Evolutionary conservation across 805 yeast species (phyloP).

Genomic region (Kodamaea neixiangensis): DNA sequence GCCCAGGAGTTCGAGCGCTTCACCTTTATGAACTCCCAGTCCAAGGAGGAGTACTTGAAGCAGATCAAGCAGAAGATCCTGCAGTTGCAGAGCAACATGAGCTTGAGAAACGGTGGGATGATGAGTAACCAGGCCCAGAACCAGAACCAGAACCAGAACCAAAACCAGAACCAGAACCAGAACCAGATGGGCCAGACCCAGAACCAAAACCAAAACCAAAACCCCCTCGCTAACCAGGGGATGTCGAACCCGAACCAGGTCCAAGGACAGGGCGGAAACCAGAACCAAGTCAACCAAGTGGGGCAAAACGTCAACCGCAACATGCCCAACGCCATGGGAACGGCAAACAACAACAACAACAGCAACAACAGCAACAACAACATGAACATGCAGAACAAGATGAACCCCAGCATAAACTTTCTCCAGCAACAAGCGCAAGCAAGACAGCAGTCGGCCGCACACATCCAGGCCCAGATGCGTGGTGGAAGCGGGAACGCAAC

Average conservation of each 20-base stretch:
- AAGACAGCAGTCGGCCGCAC: conserved; percentile 52
- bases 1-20: conserved; percentile 74
- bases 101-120: conserved; percentile 19
- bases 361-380: conserved; percentile 5
- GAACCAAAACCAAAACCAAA: conserved; percentile 6
- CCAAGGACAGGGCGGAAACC: not conserved
- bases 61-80: conserved; percentile 42
- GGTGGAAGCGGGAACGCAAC: not conserved
- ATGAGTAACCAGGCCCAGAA: conserved; percentile 18
- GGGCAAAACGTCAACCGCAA: conserved; percentile 12
- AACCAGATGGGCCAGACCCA: not conserved
- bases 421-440: conserved; percentile 52
- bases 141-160: not conserved
- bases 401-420: conserved; percentile 23
- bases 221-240: not conserved
- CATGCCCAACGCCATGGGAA: conserved; percentile 4
- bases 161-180: conserved; percentile 11
- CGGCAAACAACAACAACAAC: not conserved
- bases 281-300: conserved; percentile 21
- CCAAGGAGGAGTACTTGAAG: conserved; percentile 57
- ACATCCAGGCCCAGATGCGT: conserved; percentile 32
- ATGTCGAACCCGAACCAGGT: not conserved
- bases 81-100: conserved; percentile 25
- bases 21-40: conserved; percentile 58
- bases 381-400: conserved; percentile 15